Evolutionary conservation across 306 rosid genomes (phyloP).

Genomic region (Luffa aegyptiaca): DNA sequence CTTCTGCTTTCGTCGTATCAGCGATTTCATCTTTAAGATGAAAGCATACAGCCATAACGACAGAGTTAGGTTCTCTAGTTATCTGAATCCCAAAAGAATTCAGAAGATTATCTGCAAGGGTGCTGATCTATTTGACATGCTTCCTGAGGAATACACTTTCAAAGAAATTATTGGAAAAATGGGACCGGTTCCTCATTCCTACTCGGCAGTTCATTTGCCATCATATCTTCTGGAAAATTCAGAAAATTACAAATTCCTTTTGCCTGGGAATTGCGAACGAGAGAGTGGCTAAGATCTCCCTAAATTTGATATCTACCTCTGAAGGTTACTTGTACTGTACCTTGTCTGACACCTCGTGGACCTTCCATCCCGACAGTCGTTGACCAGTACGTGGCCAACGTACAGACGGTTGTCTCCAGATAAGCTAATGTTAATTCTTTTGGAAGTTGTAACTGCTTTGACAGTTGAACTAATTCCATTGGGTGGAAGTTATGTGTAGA

Average conservation of each 20-base stretch:
- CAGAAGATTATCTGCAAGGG: constrained; percentile 82
- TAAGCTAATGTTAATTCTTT: constrained; percentile 36
- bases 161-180: constrained; percentile 89
- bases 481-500: constrained; percentile 50
- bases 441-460: constrained; percentile 28
- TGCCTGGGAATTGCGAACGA: constrained; percentile 86
- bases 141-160: constrained; percentile 96
- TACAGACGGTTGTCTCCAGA: background rate
- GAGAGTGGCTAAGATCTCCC: constrained; percentile 21
- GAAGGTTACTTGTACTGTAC: background rate
- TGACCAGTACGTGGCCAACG: background rate
- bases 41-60: constrained; percentile 96
- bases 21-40: constrained; percentile 87
- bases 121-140: constrained; percentile 81
- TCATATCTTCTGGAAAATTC: constrained; percentile 78
- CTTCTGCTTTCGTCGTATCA: constrained; percentile 87
- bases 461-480: constrained; percentile 34
- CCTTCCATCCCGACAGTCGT: background rate
- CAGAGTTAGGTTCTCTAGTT: constrained; percentile 76
- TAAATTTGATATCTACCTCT: background rate
- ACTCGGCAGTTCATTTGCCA: constrained; percentile 93
- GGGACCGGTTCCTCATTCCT: constrained; percentile 97
- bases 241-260: constrained; percentile 66
- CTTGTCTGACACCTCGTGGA: constrained; percentile 6
- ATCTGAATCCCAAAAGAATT: constrained; percentile 59